Evolutionary conservation across 148 eudicot species (phyloP), one percentile per base, ranked within the genome.

Genomic region (Rhododendron kiyosumense): DNA sequence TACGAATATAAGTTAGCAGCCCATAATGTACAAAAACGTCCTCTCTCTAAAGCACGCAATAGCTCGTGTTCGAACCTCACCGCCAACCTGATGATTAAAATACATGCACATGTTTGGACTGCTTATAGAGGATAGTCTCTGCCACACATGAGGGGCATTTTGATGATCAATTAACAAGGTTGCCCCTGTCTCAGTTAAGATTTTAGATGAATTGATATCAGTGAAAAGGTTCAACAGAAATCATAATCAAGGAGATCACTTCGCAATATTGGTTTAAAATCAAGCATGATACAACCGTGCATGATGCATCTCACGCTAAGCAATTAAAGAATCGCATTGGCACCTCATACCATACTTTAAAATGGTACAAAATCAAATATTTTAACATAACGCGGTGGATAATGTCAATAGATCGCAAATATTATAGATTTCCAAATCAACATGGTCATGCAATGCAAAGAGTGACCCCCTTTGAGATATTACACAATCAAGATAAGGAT

Each of bases 171-270:
- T 9, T 59, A 22, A 22, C 4, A 1, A 59, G 26, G 28, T 63
- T 22, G 28, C 11, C 26, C 26, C 69, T 0, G 10, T 7, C 7
- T 41, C 45, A 41, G 0, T 41, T 41, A 24, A 67, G 74, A 67
- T 26, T 67, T 26, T 67, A 4, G 13, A 67, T n/a, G 28, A n/a
- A 10, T n/a, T 12, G 7, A 12, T 30, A n/a, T 63, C 28, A n/a
- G 18, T 28, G 75, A 28, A 67, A 67, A 1, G 15, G 18, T 12
- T 69, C 34, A 12, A 10, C 32, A 4, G n/a, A n/a, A 78, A 46
- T 46, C 20, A 45, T 78, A n/a, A 79, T 79, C 57, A 46, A 79
- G 81, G 34, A 12, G 81, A 46, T 79, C 81, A 79, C 57, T 22
- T 78, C 43, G 13, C 48, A 9, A 22, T 18, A 2, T 43, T 41